Percentiles rank a stretch among this genome's conserved stretches.
Evolutionary conservation across 257 asterid species (phyloP).

Genomic region (Nicotiana benthamiana): DNA sequence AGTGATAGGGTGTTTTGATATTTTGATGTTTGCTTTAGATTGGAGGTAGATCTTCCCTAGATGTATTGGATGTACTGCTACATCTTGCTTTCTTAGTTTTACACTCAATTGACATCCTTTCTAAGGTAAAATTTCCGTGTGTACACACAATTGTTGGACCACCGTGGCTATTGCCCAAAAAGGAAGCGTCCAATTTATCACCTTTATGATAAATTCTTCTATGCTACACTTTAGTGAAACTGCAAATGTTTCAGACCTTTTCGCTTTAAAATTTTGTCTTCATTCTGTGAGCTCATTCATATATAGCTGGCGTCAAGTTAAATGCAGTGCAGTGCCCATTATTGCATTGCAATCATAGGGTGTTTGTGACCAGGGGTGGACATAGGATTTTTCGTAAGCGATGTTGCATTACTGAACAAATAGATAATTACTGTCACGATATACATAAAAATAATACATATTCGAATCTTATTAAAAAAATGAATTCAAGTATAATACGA

Average conservation of each 20-base stretch:
- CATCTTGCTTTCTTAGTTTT: background rate
- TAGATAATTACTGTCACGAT: no score
- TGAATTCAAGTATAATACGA: no score
- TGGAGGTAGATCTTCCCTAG: background rate
- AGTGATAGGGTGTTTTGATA: background rate
- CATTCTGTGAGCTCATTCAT: background rate
- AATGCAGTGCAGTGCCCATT: background rate
- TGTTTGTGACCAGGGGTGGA: no score
- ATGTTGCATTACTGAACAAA: no score
- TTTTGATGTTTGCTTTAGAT: background rate
- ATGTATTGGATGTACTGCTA: background rate
- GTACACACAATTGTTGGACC: background rate
- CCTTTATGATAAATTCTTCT: background rate
- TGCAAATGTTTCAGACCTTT: background rate
- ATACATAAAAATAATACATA: no score
- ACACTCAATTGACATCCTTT: background rate
- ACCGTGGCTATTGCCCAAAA: background rate
- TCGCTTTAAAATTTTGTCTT: background rate
- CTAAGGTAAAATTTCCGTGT: background rate
- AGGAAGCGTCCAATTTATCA: background rate
- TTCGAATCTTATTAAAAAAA: no score
- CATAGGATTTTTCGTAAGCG: no score
- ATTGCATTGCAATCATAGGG: background rate
- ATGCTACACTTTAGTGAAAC: background rate
- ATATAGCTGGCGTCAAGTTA: background rate